Conservation (phyloP, 1,139 yeast species). For the Saccharomyces uvarum region DNA sequence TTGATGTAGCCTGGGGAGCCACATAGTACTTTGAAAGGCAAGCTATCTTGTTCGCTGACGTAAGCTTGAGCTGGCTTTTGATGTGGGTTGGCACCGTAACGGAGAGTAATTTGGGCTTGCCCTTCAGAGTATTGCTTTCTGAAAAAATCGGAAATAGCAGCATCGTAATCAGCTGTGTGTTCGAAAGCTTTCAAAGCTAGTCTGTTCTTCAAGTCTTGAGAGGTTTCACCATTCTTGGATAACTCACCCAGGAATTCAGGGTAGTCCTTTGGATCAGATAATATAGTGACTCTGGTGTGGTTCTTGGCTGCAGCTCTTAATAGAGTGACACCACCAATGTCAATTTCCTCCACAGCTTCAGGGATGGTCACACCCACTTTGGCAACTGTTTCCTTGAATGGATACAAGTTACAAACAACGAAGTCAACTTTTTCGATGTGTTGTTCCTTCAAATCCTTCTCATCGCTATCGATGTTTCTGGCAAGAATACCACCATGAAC, state of each 20-base stretch:
- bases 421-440: constrained; percentile 91
- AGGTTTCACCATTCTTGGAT: constrained; percentile 54
- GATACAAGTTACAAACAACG: constrained; percentile 95
- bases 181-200: constrained; percentile 95
- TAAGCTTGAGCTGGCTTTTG: constrained; percentile 98
- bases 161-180: constrained; percentile 95
- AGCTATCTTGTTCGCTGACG: constrained; percentile 67
- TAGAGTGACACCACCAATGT: constrained; percentile 95
- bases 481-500: constrained; percentile 98
- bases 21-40: constrained; percentile 86
- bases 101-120: constrained; percentile 78
- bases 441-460: constrained; percentile 75
- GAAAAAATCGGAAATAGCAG: constrained; percentile 92
- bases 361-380: constrained; percentile 91
- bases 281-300: constrained; percentile 89
- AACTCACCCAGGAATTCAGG: constrained; percentile 79
- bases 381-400: constrained; percentile 94
- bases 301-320: constrained; percentile 98
- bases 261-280: constrained; percentile 91
- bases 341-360: constrained; percentile 97
- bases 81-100: constrained; percentile 98
- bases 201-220: constrained; percentile 66
- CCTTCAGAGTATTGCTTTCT: constrained; percentile 94
- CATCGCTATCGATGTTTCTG: constrained; percentile 83
- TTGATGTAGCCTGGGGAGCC: constrained; percentile 98